Conservation (phyloP, 768 basidiomycete genomes). For the Russula ochroleuca region DNA sequence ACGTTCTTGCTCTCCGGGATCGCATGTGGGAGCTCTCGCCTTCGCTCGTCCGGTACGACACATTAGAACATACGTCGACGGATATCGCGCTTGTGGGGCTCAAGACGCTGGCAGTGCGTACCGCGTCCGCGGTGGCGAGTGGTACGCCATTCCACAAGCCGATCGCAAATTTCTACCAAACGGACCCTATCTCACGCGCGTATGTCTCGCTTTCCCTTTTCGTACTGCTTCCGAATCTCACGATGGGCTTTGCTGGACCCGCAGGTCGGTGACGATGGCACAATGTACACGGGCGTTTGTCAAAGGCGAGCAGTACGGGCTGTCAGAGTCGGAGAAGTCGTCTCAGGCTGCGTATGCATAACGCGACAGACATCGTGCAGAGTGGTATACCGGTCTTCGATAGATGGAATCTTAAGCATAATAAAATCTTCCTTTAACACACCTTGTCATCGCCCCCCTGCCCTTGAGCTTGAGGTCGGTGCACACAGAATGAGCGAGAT, state of each 20-base stretch:
- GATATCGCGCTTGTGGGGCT: conserved; percentile 72
- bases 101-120: conserved; percentile 48
- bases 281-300: conserved; percentile 87
- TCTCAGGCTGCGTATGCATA: conserved; percentile 45
- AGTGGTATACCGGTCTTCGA: conserved; percentile 12
- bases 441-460: background rate
- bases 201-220: conserved; percentile 43
- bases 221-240: conserved; percentile 5
- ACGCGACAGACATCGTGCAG: conserved; percentile 2
- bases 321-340: conserved; percentile 46
- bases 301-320: conserved; percentile 62
- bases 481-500: background rate
- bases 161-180: conserved; percentile 92
- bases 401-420: conserved; percentile 20
- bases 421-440: background rate
- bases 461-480: background rate
- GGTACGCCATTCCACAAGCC: conserved; percentile 68
- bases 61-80: conserved; percentile 66
- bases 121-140: conserved; percentile 52
- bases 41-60: conserved; percentile 79
- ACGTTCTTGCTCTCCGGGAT: conserved; percentile 76
- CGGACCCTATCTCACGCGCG: conserved; percentile 92
- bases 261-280: conserved; percentile 92
- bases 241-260: background rate
- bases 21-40: conserved; percentile 98